A percentile compares a stretch with the other conserved stretches of the same genome.
Conservation (phyloP, 805 yeast species). For the Saccharomycopsis fermentans region DNA sequence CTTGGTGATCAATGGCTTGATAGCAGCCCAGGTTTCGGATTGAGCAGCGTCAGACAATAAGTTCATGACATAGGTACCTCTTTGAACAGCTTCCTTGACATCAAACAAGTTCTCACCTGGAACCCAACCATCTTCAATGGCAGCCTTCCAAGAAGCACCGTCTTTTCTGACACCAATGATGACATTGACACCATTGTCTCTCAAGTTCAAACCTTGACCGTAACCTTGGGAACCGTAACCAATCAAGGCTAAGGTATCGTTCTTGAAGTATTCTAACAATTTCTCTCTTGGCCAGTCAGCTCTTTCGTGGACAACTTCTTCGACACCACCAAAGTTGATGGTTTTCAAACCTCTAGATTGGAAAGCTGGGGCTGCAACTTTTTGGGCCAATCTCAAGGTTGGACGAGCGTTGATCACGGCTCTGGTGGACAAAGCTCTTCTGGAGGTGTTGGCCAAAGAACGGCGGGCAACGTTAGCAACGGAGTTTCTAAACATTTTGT, state of each 20-base stretch:
- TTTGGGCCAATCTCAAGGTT: slow-evolving; percentile 34
- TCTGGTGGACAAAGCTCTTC: slow-evolving; percentile 55
- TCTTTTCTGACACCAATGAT: slow-evolving; percentile 96
- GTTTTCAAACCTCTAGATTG: slow-evolving; percentile 69
- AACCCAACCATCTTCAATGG: slow-evolving; percentile 99
- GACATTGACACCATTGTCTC: slow-evolving; percentile 98
- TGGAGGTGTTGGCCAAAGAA: slow-evolving; percentile 36
- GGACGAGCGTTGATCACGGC: slow-evolving; percentile 41
- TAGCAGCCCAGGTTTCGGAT: slow-evolving; percentile 89
- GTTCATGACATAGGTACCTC: slow-evolving; percentile 95
- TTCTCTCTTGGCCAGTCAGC: slow-evolving; percentile 99
- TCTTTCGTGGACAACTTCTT: slow-evolving; percentile 95
- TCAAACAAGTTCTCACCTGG: slow-evolving; percentile 97
- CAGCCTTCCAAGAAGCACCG: slow-evolving; percentile 99
- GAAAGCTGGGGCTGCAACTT: slow-evolving; percentile 22
- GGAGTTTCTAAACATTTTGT: slow-evolving; percentile 32
- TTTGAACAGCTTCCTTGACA: slow-evolving; percentile 83
- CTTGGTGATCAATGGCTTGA: slow-evolving; percentile 88
- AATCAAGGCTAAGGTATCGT: slow-evolving; percentile 93
- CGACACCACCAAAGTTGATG: slow-evolving; percentile 93
- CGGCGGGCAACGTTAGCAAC: slow-evolving; percentile 32
- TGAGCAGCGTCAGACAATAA: slow-evolving; percentile 98
- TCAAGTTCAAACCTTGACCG: slow-evolving; percentile 98
- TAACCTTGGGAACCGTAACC: slow-evolving; percentile 99
- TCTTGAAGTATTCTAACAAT: slow-evolving; percentile 90